A percentile compares a stretch with the other conserved stretches of the same genome.
Conservation (phyloP, 805 yeast genomes). For the Ogataea methylovora region DNA sequence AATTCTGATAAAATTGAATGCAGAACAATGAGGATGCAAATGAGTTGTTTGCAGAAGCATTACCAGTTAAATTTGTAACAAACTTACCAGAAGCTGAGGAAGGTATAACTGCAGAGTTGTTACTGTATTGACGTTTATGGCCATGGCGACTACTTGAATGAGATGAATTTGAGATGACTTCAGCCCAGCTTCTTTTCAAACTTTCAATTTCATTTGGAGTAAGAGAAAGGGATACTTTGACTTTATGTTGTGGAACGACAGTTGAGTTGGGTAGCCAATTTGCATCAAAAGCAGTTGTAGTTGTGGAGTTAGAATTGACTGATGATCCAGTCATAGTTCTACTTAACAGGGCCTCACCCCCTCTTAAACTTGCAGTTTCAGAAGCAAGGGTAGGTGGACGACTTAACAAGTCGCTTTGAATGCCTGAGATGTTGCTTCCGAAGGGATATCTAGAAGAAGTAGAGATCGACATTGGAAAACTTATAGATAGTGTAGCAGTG, state of each 20-base stretch:
- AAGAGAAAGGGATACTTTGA: conserved; percentile 17
- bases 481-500: too few relatives aligned
- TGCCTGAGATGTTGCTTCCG: neutral
- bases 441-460: neutral
- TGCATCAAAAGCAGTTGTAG: conserved; percentile 20
- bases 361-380: too few relatives aligned
- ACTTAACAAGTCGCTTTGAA: neutral
- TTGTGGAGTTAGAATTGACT: conserved; percentile 17
- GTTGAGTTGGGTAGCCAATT: conserved; percentile 26
- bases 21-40: conserved; percentile 60
- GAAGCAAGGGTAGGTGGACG: too few relatives aligned
- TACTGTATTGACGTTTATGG: neutral
- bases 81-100: neutral
- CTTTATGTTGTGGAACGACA: conserved; percentile 18
- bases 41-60: conserved; percentile 17
- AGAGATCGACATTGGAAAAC: conserved; percentile 1
- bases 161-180: conserved; percentile 21
- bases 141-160: neutral
- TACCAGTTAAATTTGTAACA: neutral
- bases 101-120: neutral
- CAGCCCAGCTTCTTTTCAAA: conserved; percentile 40
- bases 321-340: conserved; percentile 19
- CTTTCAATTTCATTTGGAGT: conserved; percentile 33
- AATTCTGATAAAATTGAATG: conserved; percentile 66
- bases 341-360: too few relatives aligned